Evolutionary conservation across 345 rosid genomes (phyloP), one percentile per base, ranked within the genome.

Genomic region (Eucalyptus melliodora): DNA sequence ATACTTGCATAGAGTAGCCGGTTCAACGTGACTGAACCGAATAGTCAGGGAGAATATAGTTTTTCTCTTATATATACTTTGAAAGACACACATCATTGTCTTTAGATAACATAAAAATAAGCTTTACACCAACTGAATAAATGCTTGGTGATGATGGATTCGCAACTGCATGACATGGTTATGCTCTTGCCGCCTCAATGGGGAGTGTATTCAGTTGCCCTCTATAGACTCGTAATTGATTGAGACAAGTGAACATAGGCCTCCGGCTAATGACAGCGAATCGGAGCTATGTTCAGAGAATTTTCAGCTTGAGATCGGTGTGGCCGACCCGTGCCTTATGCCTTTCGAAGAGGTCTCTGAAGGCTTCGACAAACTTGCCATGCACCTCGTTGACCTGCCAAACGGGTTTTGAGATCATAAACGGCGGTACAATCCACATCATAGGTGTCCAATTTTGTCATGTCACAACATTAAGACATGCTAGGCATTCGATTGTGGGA

Each of bases 321-420:
- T 86, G 83, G 87, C 93, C 93, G 45, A 90, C 90, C 47, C 87
- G 72, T 31, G 91, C 91, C 67, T 90, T 92, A 85, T 94, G 91
- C 81, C 88, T 92, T 81, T 92, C 90, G 56, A 94, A 94, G 60
- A 92, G 94, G 89, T 94, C 89, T 80, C 62, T 45, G 4, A 92
- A 89, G 47, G 93, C 93, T 21, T 62, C 82, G 26, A 92, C 82
- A 44, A 93, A 94, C 86, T 88, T 88, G 51, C 65, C 23, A 15
- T 92, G 95, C 37, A 88, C 90, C 86, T 90, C 94, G 8, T 69
- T 86, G 80, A 95, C 89, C 97, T 96, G 69, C 17, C 88, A 82
- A 51, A 90, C 87, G 45, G 88, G 55, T 47, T 80, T 56, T 13
- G 19, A 24, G 44, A 89, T 60, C 65, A 16, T 87, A 31, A 45